These are phyloP conservation scores for Ceratobasidium sp. DNA, from an alignment of 1,284 basidiomycete genomes.

Conservation along the genomic window DNA sequence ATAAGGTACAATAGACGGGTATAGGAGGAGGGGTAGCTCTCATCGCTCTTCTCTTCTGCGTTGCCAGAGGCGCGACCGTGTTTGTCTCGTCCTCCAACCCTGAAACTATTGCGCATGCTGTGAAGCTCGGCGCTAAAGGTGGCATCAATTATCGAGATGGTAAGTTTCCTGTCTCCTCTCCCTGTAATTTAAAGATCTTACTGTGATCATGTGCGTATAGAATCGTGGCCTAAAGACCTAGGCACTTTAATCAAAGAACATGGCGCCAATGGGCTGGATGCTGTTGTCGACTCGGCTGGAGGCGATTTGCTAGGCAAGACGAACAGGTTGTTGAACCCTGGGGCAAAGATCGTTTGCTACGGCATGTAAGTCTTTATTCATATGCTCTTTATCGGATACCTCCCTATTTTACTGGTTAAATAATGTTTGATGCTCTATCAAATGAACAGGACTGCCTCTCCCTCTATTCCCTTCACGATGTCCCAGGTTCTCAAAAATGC, in stretches of 20 bases:
- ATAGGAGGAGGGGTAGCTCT: constrained; percentile 79
- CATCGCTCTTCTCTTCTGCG: constrained; percentile 76
- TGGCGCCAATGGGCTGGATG: constrained; percentile 61
- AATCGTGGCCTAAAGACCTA: constrained; percentile 72
- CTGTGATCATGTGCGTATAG: constrained; percentile 53
- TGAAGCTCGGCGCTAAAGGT: constrained; percentile 77
- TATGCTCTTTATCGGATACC: not conserved
- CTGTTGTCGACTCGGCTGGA: constrained; percentile 85
- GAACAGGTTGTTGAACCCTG: constrained; percentile 68
- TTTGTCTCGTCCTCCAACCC: constrained; percentile 82
- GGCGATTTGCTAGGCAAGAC: constrained; percentile 76
- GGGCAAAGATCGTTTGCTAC: constrained; percentile 79
- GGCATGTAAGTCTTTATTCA: constrained; percentile 68
- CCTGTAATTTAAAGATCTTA: not conserved
- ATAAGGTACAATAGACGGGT: constrained; percentile 42
- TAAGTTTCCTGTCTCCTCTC: constrained; percentile 51
- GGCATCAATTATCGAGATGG: constrained; percentile 77
- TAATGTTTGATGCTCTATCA: constrained; percentile 20
- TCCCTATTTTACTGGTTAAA: not conserved
- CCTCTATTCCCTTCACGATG: constrained; percentile 78
- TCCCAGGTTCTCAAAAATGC: constrained; percentile 81
- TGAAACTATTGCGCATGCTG: constrained; percentile 76
- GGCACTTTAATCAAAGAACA: constrained; percentile 61
- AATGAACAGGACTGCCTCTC: constrained; percentile 69
- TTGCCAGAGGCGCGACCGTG: constrained; percentile 80